Base-by-base conservation (phyloP, 345 rosid genomes). In the Cardamine resedifolia region DNA sequence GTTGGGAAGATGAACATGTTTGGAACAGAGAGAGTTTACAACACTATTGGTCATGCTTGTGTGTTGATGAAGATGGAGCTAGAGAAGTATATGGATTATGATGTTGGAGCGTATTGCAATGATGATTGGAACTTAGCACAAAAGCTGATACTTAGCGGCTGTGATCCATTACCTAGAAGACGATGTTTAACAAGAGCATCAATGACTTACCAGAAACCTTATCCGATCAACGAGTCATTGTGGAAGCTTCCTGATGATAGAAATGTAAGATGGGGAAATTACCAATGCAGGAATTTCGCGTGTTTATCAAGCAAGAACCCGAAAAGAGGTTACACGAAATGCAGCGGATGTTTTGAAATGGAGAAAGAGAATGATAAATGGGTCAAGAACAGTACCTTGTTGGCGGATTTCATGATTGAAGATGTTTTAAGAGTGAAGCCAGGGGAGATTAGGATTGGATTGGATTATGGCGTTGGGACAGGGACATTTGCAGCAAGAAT, bases 401-500 rank as follows among this genome's bases (percentile, higher is more conserved):
- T 81, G 6, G 68, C 53, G 2, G 91, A 87, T 82, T 87, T 93
- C 77, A 53, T 63, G 77, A 85, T 93, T 16, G 72, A 31, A 9
- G 91, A 90, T 75, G 84, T 90, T 50, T 11, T 93, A 41, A 78
- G 80, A 49, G 78, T 81, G 55, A 89, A 90, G 81, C 88, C 87
- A 0, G 84, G 90, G 16, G 87, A 90, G 60, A 77, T 83, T 0
- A 78, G 96, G 66, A 83, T 89, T 12, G 97, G 97, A 5, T 72
- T 90, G 33, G 98, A 93, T 47, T 79, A 76, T 10, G 87, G 94
- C 0, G 73, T 90, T 19, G 92, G 97, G 10, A 85, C 97, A 0
- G 97, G 97, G 10, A 89, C 94, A 28, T 90, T 94, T 43, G 98
- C 98, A 2, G 92, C 91, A 0, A 83, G 98, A 74, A 94, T 89